Conservation (phyloP, 2,329 filamentous ascomycete species). For the Fusarium sp. region DNA sequence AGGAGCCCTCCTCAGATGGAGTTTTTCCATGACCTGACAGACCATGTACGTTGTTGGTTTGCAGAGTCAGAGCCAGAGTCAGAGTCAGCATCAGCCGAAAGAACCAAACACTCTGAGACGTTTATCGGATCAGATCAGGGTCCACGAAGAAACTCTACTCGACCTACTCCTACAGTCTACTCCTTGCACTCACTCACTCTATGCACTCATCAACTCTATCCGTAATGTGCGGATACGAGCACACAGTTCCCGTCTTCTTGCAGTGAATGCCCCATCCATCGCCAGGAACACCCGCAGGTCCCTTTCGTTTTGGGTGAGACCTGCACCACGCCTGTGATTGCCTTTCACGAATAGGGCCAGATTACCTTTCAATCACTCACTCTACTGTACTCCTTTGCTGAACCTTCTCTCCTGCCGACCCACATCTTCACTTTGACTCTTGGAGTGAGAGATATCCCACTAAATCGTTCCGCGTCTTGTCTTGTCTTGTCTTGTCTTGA, state of each 20-base stretch:
- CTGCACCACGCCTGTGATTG: conserved; percentile 28
- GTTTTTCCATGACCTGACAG: background rate
- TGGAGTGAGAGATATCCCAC: background rate
- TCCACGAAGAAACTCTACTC: background rate
- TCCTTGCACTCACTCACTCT: background rate
- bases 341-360: conserved; percentile 25
- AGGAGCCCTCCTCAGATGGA: background rate
- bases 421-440: conserved; percentile 36
- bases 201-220: background rate
- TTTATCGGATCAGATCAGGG: conserved; percentile 16
- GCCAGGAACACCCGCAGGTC: conserved; percentile 32
- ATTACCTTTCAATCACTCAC: background rate
- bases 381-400: background rate
- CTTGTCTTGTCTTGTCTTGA: background rate
- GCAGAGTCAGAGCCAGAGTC: background rate
- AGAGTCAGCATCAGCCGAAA: background rate
- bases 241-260: background rate
- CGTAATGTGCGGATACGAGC: background rate
- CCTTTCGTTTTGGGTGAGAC: conserved; percentile 34
- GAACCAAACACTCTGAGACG: conserved; percentile 12
- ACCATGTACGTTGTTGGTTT: background rate
- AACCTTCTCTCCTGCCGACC: conserved; percentile 2
- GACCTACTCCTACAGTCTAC: background rate
- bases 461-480: conserved; percentile 1
- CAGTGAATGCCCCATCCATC: background rate